Evolutionary conservation across 805 yeast genomes (phyloP).

Genomic region (Teunomyces aglyptinius): DNA sequence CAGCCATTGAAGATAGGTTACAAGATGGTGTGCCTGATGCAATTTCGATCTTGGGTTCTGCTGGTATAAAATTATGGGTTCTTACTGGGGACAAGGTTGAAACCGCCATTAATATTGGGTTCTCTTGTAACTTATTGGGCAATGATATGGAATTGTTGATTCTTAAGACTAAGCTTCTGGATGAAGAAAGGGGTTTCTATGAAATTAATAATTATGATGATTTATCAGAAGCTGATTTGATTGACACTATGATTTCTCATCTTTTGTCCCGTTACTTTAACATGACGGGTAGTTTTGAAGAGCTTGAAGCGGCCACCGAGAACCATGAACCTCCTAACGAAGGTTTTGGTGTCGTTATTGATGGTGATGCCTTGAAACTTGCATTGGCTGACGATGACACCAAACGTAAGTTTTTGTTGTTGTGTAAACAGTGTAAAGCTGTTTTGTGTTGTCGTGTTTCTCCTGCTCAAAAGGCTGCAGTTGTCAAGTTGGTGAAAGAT

Average conservation of each 20-base stretch:
- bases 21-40: constrained; percentile 80
- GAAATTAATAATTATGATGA: constrained; percentile 18
- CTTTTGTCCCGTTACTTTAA: constrained; percentile 56
- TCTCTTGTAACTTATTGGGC: constrained; percentile 68
- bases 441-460: constrained; percentile 85
- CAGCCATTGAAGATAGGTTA: constrained; percentile 77
- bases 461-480: constrained; percentile 78
- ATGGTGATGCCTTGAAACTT: constrained; percentile 60
- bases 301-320: constrained; percentile 49
- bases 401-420: constrained; percentile 55
- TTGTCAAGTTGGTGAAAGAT: constrained; percentile 64
- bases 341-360: constrained; percentile 61
- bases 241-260: constrained; percentile 48
- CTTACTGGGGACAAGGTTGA: constrained; percentile 81
- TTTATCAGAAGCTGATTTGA: constrained; percentile 28
- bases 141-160: constrained; percentile 68
- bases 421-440: constrained; percentile 73
- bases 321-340: constrained; percentile 67
- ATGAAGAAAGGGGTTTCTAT: constrained; percentile 23
- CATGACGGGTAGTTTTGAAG: constrained; percentile 59
- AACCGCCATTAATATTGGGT: constrained; percentile 82
- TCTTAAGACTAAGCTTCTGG: constrained; percentile 37
- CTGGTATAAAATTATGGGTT: constrained; percentile 82
- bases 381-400: constrained; percentile 38
- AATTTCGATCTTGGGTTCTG: constrained; percentile 60